Percentiles rank a stretch among this genome's conserved stretches.
Conservation (phyloP, 202 grass and related monocot genomes). For the Elaeis oleifera region DNA sequence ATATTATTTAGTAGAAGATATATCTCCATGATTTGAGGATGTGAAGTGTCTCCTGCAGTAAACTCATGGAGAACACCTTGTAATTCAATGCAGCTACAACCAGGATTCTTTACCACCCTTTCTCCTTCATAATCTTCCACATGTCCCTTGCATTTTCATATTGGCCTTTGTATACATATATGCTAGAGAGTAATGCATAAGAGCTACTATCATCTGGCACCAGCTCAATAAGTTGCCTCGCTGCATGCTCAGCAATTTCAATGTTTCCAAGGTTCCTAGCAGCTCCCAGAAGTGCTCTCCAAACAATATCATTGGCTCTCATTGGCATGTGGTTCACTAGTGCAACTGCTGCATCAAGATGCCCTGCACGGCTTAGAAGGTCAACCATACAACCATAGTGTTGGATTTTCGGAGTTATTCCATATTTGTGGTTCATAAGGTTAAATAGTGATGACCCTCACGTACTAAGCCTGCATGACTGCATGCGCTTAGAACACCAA, state of each 20-base stretch:
- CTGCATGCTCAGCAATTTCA: conserved; percentile 8
- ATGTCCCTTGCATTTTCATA: conserved; percentile 1
- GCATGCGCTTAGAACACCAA: conserved; percentile 9
- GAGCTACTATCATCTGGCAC: conserved; percentile 15
- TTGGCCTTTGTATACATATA: not conserved
- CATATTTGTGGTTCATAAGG: conserved; percentile 2
- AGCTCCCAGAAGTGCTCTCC: conserved; percentile 15
- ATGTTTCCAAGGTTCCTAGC: conserved; percentile 10
- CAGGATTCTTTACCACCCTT: conserved; percentile 5
- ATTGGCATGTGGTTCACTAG: conserved; percentile 6
- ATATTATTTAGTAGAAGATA: conserved; percentile 6
- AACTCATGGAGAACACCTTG: conserved; percentile 7
- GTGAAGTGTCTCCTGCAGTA: conserved; percentile 9
- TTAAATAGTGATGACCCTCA: conserved; percentile 5
- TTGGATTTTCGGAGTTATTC: conserved; percentile 5
- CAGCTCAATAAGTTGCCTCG: conserved; percentile 1
- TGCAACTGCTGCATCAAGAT: conserved; percentile 3
- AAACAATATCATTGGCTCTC: conserved; percentile 6
- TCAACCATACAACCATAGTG: too few species aligned
- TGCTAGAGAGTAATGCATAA: conserved; percentile 3
- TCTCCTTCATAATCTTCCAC: conserved; percentile 15
- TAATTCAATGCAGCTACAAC: conserved; percentile 14
- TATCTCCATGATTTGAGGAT: conserved; percentile 4
- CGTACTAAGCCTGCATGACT: conserved; percentile 13
- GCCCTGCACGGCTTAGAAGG: conserved; percentile 7